phyloP scores from a whole-genome alignment of 2,329 filamentous ascomycete species.

The Monosporascus sp. region DNA sequence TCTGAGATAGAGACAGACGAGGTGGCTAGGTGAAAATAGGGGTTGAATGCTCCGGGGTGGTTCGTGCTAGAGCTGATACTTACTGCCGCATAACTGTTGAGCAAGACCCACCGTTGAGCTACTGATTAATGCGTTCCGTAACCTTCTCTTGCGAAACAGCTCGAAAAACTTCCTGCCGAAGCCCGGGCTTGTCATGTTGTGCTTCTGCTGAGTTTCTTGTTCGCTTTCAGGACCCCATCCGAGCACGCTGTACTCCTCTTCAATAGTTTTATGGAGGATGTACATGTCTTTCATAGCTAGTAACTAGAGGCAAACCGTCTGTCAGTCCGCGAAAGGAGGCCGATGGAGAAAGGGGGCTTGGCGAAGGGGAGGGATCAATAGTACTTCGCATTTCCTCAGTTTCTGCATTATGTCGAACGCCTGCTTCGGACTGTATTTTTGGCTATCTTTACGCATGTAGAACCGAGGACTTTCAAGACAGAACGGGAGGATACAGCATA shows the following conservation, averaged over 20 bases:
- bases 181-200: neutral
- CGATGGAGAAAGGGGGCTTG: neutral
- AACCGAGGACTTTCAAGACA: slow-evolving; percentile 31
- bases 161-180: slow-evolving; percentile 3
- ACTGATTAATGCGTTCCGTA: slow-evolving; percentile 15
- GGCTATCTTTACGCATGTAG: slow-evolving; percentile 26
- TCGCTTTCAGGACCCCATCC: neutral
- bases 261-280: slow-evolving; percentile 24
- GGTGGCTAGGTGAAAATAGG: neutral
- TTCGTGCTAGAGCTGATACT: slow-evolving; percentile 33
- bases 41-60: slow-evolving; percentile 8
- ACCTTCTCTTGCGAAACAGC: slow-evolving; percentile 2
- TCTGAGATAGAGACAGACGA: neutral
- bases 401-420: slow-evolving; percentile 24
- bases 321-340: too few relatives aligned
- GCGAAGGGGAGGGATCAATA: neutral
- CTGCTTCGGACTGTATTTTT: slow-evolving; percentile 23
- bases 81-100: slow-evolving; percentile 19
- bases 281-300: slow-evolving; percentile 33
- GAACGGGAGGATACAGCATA: slow-evolving; percentile 24
- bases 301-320: slow-evolving; percentile 15
- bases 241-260: slow-evolving; percentile 2
- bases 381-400: slow-evolving; percentile 28
- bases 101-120: slow-evolving; percentile 14
- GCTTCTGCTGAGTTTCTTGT: neutral